phyloP scores from a whole-genome alignment of 2,329 filamentous ascomycete species.

The Pleoardoris graminearum region DNA sequence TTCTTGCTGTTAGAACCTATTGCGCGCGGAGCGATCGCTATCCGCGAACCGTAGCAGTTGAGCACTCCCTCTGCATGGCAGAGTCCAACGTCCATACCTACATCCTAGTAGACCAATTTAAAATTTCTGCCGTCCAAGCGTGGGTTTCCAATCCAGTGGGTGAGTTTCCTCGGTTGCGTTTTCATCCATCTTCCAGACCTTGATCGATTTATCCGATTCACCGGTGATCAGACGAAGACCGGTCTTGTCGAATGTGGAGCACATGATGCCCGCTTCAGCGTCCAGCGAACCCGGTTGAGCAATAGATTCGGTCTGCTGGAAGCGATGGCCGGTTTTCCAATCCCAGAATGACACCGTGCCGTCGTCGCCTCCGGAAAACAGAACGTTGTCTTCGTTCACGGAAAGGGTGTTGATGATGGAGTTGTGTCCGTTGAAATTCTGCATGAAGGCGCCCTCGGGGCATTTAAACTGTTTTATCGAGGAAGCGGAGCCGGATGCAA shows the following conservation, averaged over 20 bases:
- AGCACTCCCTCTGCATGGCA: too few species aligned
- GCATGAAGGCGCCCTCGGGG: constrained; percentile 97
- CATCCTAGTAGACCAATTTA: constrained; percentile 9
- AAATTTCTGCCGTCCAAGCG: constrained; percentile 73
- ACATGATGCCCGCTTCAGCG: constrained; percentile 93
- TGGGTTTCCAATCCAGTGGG: constrained; percentile 90
- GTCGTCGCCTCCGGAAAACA: constrained; percentile 95
- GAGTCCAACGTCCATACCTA: neutral
- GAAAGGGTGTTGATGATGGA: constrained; percentile 92
- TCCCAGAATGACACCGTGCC: constrained; percentile 98
- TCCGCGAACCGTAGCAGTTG: too few species aligned
- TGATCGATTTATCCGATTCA: constrained; percentile 89
- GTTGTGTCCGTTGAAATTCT: constrained; percentile 97
- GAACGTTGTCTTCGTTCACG: constrained; percentile 91
- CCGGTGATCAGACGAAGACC: constrained; percentile 89
- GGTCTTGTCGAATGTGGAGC: constrained; percentile 86
- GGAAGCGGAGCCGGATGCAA: constrained; percentile 86
- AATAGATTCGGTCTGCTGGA: constrained; percentile 85
- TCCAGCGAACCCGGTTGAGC: constrained; percentile 93
- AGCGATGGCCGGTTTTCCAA: constrained; percentile 94
- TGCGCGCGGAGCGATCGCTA: neutral
- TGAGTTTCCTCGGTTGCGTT: constrained; percentile 88
- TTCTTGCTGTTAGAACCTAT: neutral
- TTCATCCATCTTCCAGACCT: constrained; percentile 95
- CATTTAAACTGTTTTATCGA: constrained; percentile 99